Conservation (phyloP, 2,329 filamentous ascomycete species). For the Penicillium sp. region DNA sequence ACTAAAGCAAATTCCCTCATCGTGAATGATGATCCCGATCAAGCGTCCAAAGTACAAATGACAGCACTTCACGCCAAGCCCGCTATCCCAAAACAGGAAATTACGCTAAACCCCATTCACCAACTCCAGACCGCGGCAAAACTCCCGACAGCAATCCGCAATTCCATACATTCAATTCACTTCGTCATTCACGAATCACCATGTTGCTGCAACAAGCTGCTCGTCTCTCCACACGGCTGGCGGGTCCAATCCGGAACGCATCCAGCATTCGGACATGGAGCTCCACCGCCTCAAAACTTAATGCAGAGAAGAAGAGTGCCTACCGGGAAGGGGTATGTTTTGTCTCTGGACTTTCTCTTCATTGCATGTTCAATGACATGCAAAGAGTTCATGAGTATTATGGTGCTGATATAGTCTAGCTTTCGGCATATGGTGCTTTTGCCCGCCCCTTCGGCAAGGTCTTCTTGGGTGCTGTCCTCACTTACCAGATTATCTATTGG, state of each 20-base stretch:
- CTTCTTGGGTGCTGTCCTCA: constrained; percentile 50
- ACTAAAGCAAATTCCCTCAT: not conserved
- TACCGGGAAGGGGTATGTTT: constrained; percentile 33
- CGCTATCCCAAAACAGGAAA: constrained; percentile 3
- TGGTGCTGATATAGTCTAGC: constrained; percentile 24
- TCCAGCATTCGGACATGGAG: constrained; percentile 3
- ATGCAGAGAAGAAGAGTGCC: constrained; percentile 16
- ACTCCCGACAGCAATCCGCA: not conserved
- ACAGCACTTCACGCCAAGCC: constrained; percentile 6
- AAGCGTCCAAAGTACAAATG: not conserved
- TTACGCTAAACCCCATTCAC: constrained; percentile 13
- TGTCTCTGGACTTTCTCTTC: not conserved
- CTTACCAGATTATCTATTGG: constrained; percentile 51
- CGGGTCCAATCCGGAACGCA: not conserved
- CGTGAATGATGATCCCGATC: not conserved
- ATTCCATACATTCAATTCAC: constrained; percentile 1
- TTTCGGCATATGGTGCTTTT: constrained; percentile 42
- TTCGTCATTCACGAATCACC: not conserved
- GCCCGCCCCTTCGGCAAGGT: constrained; percentile 49
- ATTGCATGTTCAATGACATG: not conserved
- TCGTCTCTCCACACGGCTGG: not conserved
- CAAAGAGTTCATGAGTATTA: not conserved
- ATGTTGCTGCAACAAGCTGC: constrained; percentile 15
- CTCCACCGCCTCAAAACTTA: constrained; percentile 9
- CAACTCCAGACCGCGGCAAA: constrained; percentile 6